Percentiles rank a stretch among this genome's conserved stretches.
These are phyloP conservation scores for Spathaspora arborariae DNA, from an alignment of 805 yeast species.

Conservation along the genomic window DNA sequence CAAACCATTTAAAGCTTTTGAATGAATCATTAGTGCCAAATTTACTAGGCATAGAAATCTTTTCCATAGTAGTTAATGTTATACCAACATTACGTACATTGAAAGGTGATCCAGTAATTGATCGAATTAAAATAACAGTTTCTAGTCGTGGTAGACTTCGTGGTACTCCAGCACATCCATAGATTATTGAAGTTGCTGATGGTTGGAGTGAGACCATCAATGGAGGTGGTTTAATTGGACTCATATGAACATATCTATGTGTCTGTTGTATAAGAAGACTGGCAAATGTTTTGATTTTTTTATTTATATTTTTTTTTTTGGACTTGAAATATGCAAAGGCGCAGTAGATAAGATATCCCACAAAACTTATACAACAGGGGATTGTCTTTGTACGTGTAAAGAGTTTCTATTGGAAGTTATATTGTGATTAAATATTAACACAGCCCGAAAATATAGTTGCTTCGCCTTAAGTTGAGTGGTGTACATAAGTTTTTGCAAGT, in stretches of 20 bases:
- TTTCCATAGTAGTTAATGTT: constrained; percentile 48
- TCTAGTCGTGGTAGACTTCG: constrained; percentile 57
- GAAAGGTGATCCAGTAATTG: constrained; percentile 46
- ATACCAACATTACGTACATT: constrained; percentile 46
- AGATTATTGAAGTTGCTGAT: constrained; percentile 48
- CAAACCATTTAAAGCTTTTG: constrained; percentile 32
- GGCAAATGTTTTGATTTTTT: too few species aligned
- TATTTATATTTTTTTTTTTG: too few species aligned
- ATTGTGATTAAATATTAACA: too few species aligned
- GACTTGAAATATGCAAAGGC: too few species aligned
- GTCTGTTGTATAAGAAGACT: too few species aligned
- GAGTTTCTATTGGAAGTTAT: too few species aligned
- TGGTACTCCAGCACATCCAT: constrained; percentile 70
- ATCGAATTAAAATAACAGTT: constrained; percentile 52
- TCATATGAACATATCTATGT: neutral
- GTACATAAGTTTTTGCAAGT: too few species aligned
- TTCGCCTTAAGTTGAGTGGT: too few species aligned
- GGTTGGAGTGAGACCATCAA: constrained; percentile 42
- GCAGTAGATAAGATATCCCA: too few species aligned
- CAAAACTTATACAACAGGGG: too few species aligned
- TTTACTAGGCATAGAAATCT: constrained; percentile 38
- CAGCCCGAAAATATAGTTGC: too few species aligned
- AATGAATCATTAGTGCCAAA: constrained; percentile 32
- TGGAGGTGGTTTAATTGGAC: constrained; percentile 15
- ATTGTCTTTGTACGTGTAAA: too few species aligned